Conservation (phyloP, 2,329 filamentous ascomycete genomes). For the Coniochaeta pulveracea region DNA sequence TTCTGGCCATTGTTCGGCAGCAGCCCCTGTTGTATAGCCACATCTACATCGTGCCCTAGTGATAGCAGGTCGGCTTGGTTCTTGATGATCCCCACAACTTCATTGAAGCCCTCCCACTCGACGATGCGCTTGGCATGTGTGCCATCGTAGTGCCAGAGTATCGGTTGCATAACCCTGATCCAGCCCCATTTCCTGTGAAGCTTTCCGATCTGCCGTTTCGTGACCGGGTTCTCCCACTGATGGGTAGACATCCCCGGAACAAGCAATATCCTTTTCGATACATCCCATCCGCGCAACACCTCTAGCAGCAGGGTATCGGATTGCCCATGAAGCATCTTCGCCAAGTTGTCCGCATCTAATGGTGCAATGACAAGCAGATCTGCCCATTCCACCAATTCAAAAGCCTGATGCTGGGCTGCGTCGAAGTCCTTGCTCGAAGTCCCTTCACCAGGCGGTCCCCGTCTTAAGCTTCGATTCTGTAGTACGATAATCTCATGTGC, state of each 20-base stretch:
- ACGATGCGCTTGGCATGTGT: conserved; percentile 35
- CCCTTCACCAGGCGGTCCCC: conserved; percentile 15
- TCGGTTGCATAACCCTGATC: conserved; percentile 70
- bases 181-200: conserved; percentile 77
- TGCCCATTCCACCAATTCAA: conserved; percentile 74
- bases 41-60: conserved; percentile 59
- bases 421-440: conserved; percentile 32
- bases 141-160: conserved; percentile 68
- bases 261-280: conserved; percentile 72
- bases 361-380: conserved; percentile 77
- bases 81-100: conserved; percentile 62
- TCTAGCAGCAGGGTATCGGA: conserved; percentile 73
- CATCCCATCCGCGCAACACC: conserved; percentile 76
- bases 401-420: conserved; percentile 39
- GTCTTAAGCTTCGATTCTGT: conserved; percentile 36
- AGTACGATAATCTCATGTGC: conserved; percentile 51
- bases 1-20: conserved; percentile 14
- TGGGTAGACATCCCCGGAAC: conserved; percentile 81
- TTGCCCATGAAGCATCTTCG: conserved; percentile 78
- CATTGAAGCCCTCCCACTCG: conserved; percentile 54
- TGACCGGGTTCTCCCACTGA: conserved; percentile 87
- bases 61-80: conserved; percentile 68
- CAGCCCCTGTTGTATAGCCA: conserved; percentile 29
- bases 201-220: conserved; percentile 76
- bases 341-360: conserved; percentile 72